A percentile compares a stretch with the other conserved stretches of the same genome.
phyloP scores from a whole-genome alignment of 768 basidiomycete species.

The Fibroporia radiculosa region DNA sequence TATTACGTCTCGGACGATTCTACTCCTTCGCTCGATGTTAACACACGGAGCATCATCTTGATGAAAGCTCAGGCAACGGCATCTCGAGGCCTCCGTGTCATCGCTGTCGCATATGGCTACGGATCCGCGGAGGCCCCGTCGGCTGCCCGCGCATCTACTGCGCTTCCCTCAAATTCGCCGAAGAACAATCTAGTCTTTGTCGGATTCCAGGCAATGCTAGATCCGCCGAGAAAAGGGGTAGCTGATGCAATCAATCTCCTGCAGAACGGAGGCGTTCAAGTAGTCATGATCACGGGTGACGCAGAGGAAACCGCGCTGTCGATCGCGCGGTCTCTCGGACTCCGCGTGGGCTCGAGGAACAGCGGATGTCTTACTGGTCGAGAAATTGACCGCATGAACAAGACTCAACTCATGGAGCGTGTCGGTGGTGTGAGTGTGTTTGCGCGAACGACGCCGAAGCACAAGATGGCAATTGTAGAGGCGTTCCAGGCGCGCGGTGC shows the following conservation, averaged over 20 bases:
- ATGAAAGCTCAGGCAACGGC: slow-evolving; percentile 67
- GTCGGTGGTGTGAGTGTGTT: slow-evolving; percentile 83
- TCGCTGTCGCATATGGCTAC: slow-evolving; percentile 88
- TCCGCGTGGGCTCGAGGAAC: slow-evolving; percentile 47
- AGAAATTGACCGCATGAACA: slow-evolving; percentile 75
- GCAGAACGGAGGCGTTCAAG: slow-evolving; percentile 82
- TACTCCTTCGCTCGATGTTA: slow-evolving; percentile 68
- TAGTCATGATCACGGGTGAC: slow-evolving; percentile 99
- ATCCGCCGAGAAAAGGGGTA: slow-evolving; percentile 92
- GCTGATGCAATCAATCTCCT: slow-evolving; percentile 78
- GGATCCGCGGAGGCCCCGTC: slow-evolving; percentile 40
- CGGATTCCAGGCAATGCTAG: slow-evolving; percentile 92
- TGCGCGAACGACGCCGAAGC: slow-evolving; percentile 91
- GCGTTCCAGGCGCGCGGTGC: slow-evolving; percentile 86
- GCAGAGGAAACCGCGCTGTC: slow-evolving; percentile 85
- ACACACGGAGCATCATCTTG: slow-evolving; percentile 59
- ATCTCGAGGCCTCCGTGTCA: slow-evolving; percentile 71
- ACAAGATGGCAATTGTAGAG: slow-evolving; percentile 96
- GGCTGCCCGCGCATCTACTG: slow-evolving; percentile 16
- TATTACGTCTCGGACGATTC: slow-evolving; percentile 90
- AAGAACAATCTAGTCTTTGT: slow-evolving; percentile 68
- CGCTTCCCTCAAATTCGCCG: slow-evolving; percentile 23
- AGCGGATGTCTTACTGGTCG: slow-evolving; percentile 38
- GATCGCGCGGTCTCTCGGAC: slow-evolving; percentile 80
- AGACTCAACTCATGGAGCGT: slow-evolving; percentile 72